These are phyloP conservation scores for Ceratobasidium sp. DNA, from an alignment of 1,284 basidiomycete species.

Conservation along the genomic window DNA sequence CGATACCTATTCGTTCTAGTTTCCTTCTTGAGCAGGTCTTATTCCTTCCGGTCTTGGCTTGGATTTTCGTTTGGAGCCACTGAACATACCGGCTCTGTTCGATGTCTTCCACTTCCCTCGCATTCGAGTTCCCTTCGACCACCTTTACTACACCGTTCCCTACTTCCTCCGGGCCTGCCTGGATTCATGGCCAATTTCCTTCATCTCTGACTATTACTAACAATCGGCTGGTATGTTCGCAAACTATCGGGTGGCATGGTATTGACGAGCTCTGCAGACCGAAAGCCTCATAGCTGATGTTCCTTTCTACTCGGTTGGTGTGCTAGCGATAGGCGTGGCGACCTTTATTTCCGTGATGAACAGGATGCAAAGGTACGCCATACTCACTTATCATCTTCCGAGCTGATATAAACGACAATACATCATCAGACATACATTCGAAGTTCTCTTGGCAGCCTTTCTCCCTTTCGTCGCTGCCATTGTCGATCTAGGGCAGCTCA, in stretches of 20 bases:
- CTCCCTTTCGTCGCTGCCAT: slow-evolving; percentile 68
- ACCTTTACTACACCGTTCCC: slow-evolving; percentile 25
- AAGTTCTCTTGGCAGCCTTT: slow-evolving; percentile 64
- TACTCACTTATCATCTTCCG: not conserved
- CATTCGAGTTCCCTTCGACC: slow-evolving; percentile 37
- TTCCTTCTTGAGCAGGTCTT: slow-evolving; percentile 14
- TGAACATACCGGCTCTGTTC: slow-evolving; percentile 4
- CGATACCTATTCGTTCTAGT: slow-evolving; percentile 7
- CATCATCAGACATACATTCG: slow-evolving; percentile 58
- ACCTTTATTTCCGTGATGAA: slow-evolving; percentile 66
- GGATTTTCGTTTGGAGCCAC: not conserved
- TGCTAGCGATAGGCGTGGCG: slow-evolving; percentile 68
- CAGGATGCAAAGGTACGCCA: slow-evolving; percentile 63
- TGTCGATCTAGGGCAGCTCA: slow-evolving; percentile 66
- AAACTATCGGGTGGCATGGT: not conserved
- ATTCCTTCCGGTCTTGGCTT: slow-evolving; percentile 2
- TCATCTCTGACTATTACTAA: slow-evolving; percentile 29
- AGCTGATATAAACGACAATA: slow-evolving; percentile 37
- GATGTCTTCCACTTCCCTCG: slow-evolving; percentile 32
- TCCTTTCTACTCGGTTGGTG: slow-evolving; percentile 69
- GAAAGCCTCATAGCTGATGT: slow-evolving; percentile 68
- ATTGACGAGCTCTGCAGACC: slow-evolving; percentile 54
- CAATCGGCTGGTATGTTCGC: slow-evolving; percentile 1
- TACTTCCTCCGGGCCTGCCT: slow-evolving; percentile 6
- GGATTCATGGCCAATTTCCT: slow-evolving; percentile 34